Percentiles rank a stretch among this genome's conserved stretches.
phyloP scores from a whole-genome alignment of 371 early-diverging fungal genomes.

The Thermomucor indicae-seudaticae region DNA sequence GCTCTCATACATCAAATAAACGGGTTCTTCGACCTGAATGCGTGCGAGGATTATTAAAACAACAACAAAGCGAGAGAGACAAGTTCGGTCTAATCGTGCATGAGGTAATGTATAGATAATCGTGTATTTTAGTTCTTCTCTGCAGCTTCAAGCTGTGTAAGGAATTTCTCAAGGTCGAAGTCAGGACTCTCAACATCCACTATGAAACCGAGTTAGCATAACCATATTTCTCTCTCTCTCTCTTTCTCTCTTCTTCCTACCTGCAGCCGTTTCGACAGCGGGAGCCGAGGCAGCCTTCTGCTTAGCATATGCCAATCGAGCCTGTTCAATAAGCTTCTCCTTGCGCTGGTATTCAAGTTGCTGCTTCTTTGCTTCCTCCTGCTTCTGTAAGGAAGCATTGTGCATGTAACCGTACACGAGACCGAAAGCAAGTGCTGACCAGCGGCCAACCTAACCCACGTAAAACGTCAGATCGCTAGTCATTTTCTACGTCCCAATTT shows the following conservation, averaged over 20 bases:
- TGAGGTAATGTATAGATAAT: background rate
- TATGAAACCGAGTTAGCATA: background rate
- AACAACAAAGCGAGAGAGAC: conserved; percentile 3
- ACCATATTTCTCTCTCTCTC: background rate
- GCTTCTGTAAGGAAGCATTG: conserved; percentile 59
- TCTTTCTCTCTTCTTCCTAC: conserved; percentile 3
- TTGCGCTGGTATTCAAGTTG: conserved; percentile 61
- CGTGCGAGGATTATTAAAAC: background rate
- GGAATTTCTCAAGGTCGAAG: conserved; percentile 62
- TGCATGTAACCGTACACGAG: conserved; percentile 71
- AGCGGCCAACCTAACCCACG: conserved; percentile 70
- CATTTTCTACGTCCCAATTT: background rate
- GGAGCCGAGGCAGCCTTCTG: conserved; percentile 31
- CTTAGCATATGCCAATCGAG: conserved; percentile 64
- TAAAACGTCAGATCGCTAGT: background rate
- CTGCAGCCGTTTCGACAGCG: conserved; percentile 12
- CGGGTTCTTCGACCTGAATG: no score
- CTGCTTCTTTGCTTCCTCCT: conserved; percentile 53
- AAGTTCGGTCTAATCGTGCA: no score
- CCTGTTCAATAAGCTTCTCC: conserved; percentile 68
- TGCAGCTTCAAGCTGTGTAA: conserved; percentile 41
- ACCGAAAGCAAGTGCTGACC: conserved; percentile 70
- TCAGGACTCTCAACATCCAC: conserved; percentile 61
- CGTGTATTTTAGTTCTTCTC: conserved; percentile 17
- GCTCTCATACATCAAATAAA: no score